Percentiles rank a stretch among this genome's conserved stretches.
Conservation (phyloP, 2,329 filamentous ascomycete species). For the Penicillium sp. region DNA sequence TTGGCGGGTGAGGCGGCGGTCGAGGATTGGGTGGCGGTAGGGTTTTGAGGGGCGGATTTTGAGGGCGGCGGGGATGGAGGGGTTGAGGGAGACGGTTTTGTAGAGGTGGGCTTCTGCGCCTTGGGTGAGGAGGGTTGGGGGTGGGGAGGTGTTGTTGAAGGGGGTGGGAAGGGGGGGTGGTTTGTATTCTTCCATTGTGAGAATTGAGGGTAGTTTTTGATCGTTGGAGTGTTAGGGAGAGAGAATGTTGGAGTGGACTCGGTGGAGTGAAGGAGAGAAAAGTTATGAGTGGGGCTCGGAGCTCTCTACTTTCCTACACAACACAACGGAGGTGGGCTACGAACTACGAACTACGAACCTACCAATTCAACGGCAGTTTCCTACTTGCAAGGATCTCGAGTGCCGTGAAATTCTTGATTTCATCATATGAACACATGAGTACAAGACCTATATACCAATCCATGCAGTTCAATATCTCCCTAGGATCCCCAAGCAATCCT, state of each 20-base stretch:
- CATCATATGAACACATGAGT: background rate
- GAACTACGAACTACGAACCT: no score
- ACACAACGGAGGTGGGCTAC: no score
- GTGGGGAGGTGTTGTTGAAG: conserved; percentile 60
- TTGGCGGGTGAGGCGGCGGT: conserved; percentile 78
- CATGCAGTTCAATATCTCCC: background rate
- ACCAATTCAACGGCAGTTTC: no score
- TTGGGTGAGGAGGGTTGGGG: conserved; percentile 74
- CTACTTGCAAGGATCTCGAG: no score
- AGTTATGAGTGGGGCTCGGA: conserved; percentile 9
- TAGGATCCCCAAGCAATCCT: background rate
- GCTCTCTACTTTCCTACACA: background rate
- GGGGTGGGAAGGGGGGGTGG: conserved; percentile 56
- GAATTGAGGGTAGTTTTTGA: background rate
- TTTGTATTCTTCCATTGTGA: conserved; percentile 25
- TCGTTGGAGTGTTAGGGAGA: background rate
- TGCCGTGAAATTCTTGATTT: background rate
- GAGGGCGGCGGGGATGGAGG: conserved; percentile 67
- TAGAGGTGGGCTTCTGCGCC: conserved; percentile 95
- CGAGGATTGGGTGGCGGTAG: conserved; percentile 86
- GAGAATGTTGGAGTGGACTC: background rate
- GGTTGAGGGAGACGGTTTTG: conserved; percentile 72
- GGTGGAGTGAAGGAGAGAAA: conserved; percentile 6
- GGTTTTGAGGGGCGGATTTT: conserved; percentile 90
- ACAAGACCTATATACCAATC: background rate